These are phyloP conservation scores for Zymoseptoria passerinii DNA, from an alignment of 2,329 filamentous ascomycete genomes.

Conservation along the genomic window DNA sequence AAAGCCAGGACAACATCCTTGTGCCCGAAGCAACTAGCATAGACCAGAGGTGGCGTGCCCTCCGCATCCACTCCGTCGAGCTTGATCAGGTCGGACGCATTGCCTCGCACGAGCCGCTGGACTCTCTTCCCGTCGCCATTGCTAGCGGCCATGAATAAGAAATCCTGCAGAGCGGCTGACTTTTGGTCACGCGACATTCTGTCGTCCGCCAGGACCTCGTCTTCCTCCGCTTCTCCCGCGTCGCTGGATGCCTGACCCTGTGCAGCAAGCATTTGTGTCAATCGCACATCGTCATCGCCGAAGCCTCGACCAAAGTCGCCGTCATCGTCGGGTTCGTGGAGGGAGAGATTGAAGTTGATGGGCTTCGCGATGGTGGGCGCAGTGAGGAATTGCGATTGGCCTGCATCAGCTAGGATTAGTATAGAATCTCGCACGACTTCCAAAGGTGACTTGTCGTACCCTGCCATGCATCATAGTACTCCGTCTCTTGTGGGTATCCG, in stretches of 20 bases:
- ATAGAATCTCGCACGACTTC: background rate
- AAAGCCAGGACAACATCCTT: conserved; percentile 78
- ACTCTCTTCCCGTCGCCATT: conserved; percentile 87
- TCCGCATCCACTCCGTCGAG: conserved; percentile 86
- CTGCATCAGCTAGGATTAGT: conserved; percentile 39
- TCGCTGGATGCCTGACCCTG: conserved; percentile 69
- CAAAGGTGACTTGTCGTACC: conserved; percentile 47
- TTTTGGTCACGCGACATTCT: conserved; percentile 71
- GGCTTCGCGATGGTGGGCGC: conserved; percentile 78
- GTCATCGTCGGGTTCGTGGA: conserved; percentile 70
- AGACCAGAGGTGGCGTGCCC: conserved; percentile 91
- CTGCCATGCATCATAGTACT: conserved; percentile 99
- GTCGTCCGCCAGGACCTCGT: conserved; percentile 66
- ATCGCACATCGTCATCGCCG: conserved; percentile 72
- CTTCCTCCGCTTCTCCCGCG: conserved; percentile 66
- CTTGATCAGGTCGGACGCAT: conserved; percentile 67
- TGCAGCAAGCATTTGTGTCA: conserved; percentile 93
- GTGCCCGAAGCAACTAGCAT: conserved; percentile 96
- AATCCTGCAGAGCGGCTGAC: conserved; percentile 71
- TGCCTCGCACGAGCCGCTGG: conserved; percentile 63
- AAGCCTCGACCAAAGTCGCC: conserved; percentile 42
- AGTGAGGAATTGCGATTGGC: conserved; percentile 90
- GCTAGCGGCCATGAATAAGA: conserved; percentile 88
- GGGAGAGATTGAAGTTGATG: conserved; percentile 72
- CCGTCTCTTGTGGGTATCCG: conserved; percentile 68